Percentiles rank a stretch among this genome's conserved stretches.
phyloP scores from a whole-genome alignment of 208 protist genomes.

The Trypanosoma vivax region DNA sequence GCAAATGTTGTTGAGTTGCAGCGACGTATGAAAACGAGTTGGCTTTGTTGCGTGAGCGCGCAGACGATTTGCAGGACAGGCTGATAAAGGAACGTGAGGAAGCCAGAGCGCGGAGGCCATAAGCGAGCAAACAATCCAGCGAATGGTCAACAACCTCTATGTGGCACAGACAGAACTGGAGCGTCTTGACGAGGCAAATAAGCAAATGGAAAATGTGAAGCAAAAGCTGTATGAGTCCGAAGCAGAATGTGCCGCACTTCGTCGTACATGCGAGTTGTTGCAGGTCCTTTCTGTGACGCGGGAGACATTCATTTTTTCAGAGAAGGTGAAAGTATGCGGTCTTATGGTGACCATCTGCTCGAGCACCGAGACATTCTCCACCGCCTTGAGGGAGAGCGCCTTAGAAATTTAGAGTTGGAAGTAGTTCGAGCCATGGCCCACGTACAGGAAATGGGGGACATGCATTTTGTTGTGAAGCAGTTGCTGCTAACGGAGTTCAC shows the following conservation, averaged over 20 bases:
- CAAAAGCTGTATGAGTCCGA: not conserved
- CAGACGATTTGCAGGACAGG: not conserved
- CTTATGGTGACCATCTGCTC: too few relatives aligned
- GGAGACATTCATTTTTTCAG: slow-evolving; percentile 10
- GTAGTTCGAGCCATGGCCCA: not conserved
- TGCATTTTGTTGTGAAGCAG: slow-evolving; percentile 6
- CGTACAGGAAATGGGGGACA: not conserved
- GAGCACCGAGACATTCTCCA: too few relatives aligned
- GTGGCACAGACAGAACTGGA: slow-evolving; percentile 8
- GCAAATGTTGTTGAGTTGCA: not conserved
- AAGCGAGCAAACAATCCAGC: slow-evolving; percentile 8
- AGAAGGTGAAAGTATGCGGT: too few relatives aligned
- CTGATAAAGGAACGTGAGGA: slow-evolving; percentile 2
- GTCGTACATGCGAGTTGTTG: slow-evolving; percentile 8
- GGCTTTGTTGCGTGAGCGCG: not conserved
- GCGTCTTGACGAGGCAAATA: slow-evolving; percentile 3
- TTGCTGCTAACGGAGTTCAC: too few relatives aligned
- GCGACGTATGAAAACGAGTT: not conserved
- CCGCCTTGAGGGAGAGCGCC: not conserved
- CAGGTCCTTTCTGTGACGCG: slow-evolving; percentile 1
- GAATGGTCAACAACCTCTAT: slow-evolving; percentile 11
- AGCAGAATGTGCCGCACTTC: not conserved
- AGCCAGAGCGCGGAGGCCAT: not conserved
- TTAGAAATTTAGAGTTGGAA: not conserved
- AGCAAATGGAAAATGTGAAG: slow-evolving; percentile 5